phyloP scores from a whole-genome alignment of 228 moss, liverwort and hornwort species.

The Sphagnum fallax region DNA sequence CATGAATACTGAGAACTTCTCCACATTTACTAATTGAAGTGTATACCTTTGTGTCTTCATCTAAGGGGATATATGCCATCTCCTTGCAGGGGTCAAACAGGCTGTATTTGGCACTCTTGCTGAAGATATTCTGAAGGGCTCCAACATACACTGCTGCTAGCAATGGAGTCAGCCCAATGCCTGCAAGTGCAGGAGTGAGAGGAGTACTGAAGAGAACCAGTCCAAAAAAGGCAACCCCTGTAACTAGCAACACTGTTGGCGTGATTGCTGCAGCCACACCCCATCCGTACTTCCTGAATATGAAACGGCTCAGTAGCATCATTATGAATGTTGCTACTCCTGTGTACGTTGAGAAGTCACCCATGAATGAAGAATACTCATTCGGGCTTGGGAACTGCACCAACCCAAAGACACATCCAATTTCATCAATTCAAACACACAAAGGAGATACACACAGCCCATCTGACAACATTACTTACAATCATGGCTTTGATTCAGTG shows the following conservation, averaged over 20 bases:
- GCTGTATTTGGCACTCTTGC: slow-evolving; percentile 99
- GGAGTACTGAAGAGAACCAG: slow-evolving; percentile 87
- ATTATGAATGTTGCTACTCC: slow-evolving; percentile 93
- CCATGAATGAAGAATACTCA: slow-evolving; percentile 98
- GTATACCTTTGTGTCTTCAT: slow-evolving; percentile 90
- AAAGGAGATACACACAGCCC: neutral
- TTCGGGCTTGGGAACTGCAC: slow-evolving; percentile 97
- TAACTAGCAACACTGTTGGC: slow-evolving; percentile 81
- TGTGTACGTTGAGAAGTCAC: slow-evolving; percentile 93
- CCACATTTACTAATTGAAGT: neutral
- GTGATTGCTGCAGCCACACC: slow-evolving; percentile 96
- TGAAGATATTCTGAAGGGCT: slow-evolving; percentile 97
- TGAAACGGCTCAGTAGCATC: slow-evolving; percentile 97
- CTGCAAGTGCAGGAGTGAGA: slow-evolving; percentile 70
- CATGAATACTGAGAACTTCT: too few species aligned
- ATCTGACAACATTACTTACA: neutral
- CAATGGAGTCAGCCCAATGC: slow-evolving; percentile 81
- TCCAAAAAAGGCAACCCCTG: slow-evolving; percentile 93
- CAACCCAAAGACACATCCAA: neutral
- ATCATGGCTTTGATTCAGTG: neutral
- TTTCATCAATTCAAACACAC: neutral
- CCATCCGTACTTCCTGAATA: slow-evolving; percentile 98
- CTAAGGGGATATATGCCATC: slow-evolving; percentile 98
- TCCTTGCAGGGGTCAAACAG: slow-evolving; percentile 99
- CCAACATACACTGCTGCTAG: slow-evolving; percentile 96